Base-by-base conservation (phyloP, 2,329 filamentous ascomycete species). In the Aspergillus sp. region DNA sequence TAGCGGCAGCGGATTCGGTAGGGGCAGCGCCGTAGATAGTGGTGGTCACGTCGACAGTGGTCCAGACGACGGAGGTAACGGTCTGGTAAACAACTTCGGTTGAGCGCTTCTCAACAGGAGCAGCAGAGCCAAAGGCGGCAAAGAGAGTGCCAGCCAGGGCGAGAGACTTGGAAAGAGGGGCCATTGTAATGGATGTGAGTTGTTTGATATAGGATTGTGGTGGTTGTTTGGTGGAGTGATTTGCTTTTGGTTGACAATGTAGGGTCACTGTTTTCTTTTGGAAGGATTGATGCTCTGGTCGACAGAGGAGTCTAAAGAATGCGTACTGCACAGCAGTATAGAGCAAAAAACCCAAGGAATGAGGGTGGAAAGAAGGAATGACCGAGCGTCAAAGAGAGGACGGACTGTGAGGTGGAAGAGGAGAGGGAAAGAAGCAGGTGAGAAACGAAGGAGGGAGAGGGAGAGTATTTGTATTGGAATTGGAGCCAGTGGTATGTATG, bases 11-110 rank as follows among this genome's bases (percentile, higher is more conserved):
- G 32, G 32, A 36, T 13, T 12, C 10, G 32, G 32, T 36, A 36
- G 71, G 56, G 63, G 70, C 69, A 62, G 72, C 59, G 56, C 70
- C 59, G 69, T 78, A 82, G 71, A 85, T 63, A 61, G 81, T 83
- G 64, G 76, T 78, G 61, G 79, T 81, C 59, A 81, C 73, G 55
- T 78, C 73, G 53, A 85, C 72, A 45, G 81, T 85, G 57, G 80
- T 79, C 67, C 79, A 78, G 57, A 79, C 80, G 55, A 79, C 72
- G 21, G 80, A 76, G 39, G 76, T 79, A 51, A 82, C 76, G 28
- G 82, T 85, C 63, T 82, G 76, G 74, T 78, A 83, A 57, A 82
- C 80, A 39, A 82, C 70, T 25, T 56, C 58, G 13, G 61, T 51
- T 54, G 79, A 79, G 57, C 76, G 75, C 70, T 77, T 78, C 48